Evolutionary conservation across 2,329 filamentous ascomycete species (phyloP).

Genomic region (Colletotrichum abscissum): DNA sequence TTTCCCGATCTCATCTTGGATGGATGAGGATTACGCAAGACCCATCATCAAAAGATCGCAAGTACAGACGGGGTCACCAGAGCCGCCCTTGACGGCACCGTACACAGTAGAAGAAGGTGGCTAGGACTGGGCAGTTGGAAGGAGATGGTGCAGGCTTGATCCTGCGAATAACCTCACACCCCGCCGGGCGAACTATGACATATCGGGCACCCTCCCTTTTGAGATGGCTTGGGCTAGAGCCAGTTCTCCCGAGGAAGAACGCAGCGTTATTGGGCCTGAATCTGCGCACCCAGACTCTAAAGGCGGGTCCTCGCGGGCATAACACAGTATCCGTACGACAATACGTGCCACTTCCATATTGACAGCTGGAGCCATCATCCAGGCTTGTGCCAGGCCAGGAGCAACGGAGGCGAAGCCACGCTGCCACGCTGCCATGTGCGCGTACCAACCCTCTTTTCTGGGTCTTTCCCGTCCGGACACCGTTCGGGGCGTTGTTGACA

Average conservation of each 20-base stretch:
- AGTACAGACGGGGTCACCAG: not conserved
- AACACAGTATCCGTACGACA: not conserved
- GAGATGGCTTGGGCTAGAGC: slow-evolving; percentile 1
- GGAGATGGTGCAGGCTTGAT: slow-evolving; percentile 17
- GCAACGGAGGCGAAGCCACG: not conserved
- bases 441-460: slow-evolving; percentile 20
- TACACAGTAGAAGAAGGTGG: too few species aligned
- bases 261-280: not conserved
- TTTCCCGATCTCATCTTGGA: not conserved
- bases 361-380: not conserved
- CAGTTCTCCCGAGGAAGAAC: not conserved
- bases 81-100: not conserved
- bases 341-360: slow-evolving; percentile 12
- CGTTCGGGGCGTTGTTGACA: slow-evolving; percentile 9
- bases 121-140: not conserved
- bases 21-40: slow-evolving; percentile 6
- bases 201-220: slow-evolving; percentile 10
- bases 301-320: not conserved
- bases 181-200: slow-evolving; percentile 3
- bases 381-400: not conserved
- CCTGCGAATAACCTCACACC: slow-evolving; percentile 7
- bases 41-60: not conserved
- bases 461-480: slow-evolving; percentile 14
- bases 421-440: slow-evolving; percentile 27
- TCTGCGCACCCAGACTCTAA: slow-evolving; percentile 9